Evolutionary conservation across 2,329 filamentous ascomycete species (phyloP), one percentile per base, ranked within the genome.

Genomic region (Fusarium denticulatum): DNA sequence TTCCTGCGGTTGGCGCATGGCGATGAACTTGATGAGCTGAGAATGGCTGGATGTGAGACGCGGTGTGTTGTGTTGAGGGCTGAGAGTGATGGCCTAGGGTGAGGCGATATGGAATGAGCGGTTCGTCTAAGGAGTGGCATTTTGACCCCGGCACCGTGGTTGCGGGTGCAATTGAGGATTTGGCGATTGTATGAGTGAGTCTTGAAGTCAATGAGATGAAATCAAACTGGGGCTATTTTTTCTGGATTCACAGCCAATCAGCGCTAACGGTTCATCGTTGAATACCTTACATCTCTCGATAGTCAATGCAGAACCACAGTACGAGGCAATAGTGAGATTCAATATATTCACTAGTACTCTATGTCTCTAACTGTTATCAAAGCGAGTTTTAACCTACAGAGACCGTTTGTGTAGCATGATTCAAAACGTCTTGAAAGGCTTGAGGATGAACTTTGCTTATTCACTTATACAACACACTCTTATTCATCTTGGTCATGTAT

Each of bases 1-100:
- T 62, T 72, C 53, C 80, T 80, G 22, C 75, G 74, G 62, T 58
- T 32, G 45, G 56, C 47, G 60, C 64, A 74, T 67, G 55, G 59
- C 42, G 60, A 50, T 16, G 50, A 40, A 37, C 40, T 37, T 60
- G 15, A 60, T 45, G 49, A 60, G 55, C 49, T 45, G 58, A 42
- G 53, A 30, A 50, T 40, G 36, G 66, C 64, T 37, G 64, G 42
- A 15, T 65, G 42, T 55, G 50, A 43, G n/a, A 69, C 39, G 24
- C 58, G 63, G 47, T 56, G 71, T 26, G 64, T 20, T 24, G 60
- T 22, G 28, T 60, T 59, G 26, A 58, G 57, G 36, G 18, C 43
- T 50, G 56, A 49, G 50, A 69, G 66, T 47, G 24, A 69, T 8
- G 67, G 60, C 47, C 69, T 69, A 46, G 50, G 28, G 53, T 73